These are phyloP conservation scores for Xylaria flabelliformis DNA, from an alignment of 495 filamentous ascomycete species.

Conservation along the genomic window DNA sequence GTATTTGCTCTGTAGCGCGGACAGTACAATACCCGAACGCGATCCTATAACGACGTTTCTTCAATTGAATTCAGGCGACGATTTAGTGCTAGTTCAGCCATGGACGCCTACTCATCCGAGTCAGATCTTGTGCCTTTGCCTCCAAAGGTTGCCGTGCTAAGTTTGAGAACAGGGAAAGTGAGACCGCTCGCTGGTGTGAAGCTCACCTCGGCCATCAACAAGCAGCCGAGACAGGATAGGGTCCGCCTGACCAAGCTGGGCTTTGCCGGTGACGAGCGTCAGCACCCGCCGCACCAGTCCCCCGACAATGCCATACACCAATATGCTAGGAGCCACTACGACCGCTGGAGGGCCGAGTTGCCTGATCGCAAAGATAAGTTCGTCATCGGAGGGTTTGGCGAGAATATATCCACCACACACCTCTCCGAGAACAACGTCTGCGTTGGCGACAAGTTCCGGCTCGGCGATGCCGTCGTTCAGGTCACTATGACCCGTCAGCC, in stretches of 20 bases:
- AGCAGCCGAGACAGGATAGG: conserved; percentile 41
- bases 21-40: neutral
- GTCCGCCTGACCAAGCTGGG: conserved; percentile 43
- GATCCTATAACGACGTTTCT: neutral
- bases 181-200: conserved; percentile 42
- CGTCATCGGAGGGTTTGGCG: conserved; percentile 52
- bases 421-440: conserved; percentile 53
- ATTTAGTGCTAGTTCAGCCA: conserved; percentile 5
- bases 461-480: conserved; percentile 43
- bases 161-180: conserved; percentile 50
- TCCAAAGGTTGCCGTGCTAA: conserved; percentile 54
- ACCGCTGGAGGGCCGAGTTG: conserved; percentile 44
- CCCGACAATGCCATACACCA: conserved; percentile 56
- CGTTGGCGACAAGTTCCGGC: conserved; percentile 51
- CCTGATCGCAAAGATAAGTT: conserved; percentile 44
- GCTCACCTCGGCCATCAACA: conserved; percentile 52
- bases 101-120: conserved; percentile 60
- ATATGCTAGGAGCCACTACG: conserved; percentile 51
- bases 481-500: conserved; percentile 49
- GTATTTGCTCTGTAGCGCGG: neutral
- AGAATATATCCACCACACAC: conserved; percentile 47
- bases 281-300: conserved; percentile 47
- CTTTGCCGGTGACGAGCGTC: conserved; percentile 50
- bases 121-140: conserved; percentile 55
- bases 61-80: neutral